Evolutionary conservation across 176 grass and related monocot genomes (phyloP), one percentile per base, ranked within the genome.

Genomic region (Avena atlantica): DNA sequence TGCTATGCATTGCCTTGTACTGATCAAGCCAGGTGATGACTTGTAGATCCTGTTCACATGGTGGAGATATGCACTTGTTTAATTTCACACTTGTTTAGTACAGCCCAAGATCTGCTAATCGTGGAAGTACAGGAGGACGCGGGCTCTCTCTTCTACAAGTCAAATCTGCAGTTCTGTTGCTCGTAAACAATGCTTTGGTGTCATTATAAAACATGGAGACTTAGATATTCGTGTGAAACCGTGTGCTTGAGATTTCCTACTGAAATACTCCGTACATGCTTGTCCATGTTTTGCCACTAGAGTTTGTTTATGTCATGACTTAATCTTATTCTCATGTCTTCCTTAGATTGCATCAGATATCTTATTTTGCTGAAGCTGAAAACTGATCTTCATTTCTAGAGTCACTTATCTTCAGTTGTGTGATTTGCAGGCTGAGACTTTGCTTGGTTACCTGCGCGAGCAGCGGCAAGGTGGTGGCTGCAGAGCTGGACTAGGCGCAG

Each of bases 361-460:
- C 40, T 21, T 14, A 2, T 45, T 51, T 72, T 13, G 29, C 34
- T 80, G 60, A 87, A 67, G 48, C 19, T 50, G 15, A 48, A 47
- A 78, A 37, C 2, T 20, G 5, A 7, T 74, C 47, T 34, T 85
- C 70, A 66, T n/a, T n/a, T n/a, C n/a, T n/a, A n/a, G n/a, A n/a
- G n/a, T n/a, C n/a, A n/a, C n/a, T n/a, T n/a, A n/a, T n/a, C n/a
- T 34, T 85, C 70, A 66, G 3, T 58, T 75, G 4, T 72, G 21
- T 67, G 55, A 76, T 81, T 62, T 78, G 42, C 94, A 99, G 97
- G 89, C 97, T 9, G 97, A 95, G 81, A 95, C 91, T 76, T 93
- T 99, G 80, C 97, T 99, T 23, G 82, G 89, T 17, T 97, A 97
- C 73, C 64, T 99, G 83, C 83, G 97, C 1, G 91, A 99, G 83